A percentile compares a stretch with the other conserved stretches of the same genome.
phyloP scores from a whole-genome alignment of 345 rosid species.

The Euphorbia lathyris region DNA sequence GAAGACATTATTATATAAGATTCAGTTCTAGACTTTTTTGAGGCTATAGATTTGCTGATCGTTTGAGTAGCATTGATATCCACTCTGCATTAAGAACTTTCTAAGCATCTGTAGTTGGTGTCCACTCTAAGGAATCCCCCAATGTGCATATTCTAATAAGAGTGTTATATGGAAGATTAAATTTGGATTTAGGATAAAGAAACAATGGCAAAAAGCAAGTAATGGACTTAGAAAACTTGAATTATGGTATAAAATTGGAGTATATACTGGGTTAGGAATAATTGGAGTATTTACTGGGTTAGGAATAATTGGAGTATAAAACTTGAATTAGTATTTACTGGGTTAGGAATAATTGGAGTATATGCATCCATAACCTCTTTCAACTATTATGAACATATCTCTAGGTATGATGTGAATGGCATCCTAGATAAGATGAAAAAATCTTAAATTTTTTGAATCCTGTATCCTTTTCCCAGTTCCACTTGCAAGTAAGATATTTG shows the following conservation, averaged over 20 bases:
- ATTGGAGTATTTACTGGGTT: no score
- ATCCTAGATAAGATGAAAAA: not conserved
- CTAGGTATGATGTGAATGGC: not conserved
- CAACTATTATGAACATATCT: not conserved
- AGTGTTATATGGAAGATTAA: not conserved
- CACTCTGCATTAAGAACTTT: not conserved
- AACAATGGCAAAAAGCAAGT: not conserved
- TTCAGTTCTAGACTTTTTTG: not conserved
- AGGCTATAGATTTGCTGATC: not conserved
- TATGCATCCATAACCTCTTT: not conserved
- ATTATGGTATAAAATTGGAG: not conserved
- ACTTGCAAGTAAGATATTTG: not conserved
- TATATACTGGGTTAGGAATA: no score
- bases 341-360: not conserved
- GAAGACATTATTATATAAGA: constrained; percentile 12
- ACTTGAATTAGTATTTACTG: not conserved
- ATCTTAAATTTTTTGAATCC: not conserved
- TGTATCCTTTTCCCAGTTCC: not conserved
- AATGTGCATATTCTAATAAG: not conserved
- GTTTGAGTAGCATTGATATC: not conserved
- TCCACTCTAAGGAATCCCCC: not conserved
- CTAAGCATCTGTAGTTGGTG: not conserved
- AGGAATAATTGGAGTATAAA: no score
- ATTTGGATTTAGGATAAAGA: not conserved
- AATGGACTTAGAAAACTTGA: not conserved